A percentile compares a stretch with the other conserved stretches of the same genome.
Evolutionary conservation across 306 rosid genomes (phyloP).

Genomic region (Ormosia emarginata): DNA sequence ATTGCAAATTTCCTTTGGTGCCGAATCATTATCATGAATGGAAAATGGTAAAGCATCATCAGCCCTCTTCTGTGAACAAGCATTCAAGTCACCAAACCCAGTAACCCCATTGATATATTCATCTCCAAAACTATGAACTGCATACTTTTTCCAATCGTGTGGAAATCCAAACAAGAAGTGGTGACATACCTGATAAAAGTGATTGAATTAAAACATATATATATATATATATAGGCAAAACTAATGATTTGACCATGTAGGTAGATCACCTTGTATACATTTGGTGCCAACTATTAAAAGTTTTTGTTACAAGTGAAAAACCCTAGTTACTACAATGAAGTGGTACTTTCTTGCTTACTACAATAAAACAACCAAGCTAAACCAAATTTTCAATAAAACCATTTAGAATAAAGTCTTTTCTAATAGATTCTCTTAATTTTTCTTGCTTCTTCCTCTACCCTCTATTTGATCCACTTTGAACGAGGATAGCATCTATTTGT

Average conservation of each 20-base stretch:
- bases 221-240: background rate
- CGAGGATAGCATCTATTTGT: too few relatives aligned
- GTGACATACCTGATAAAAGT: slow-evolving; percentile 43
- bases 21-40: slow-evolving; percentile 17
- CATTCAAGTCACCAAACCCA: slow-evolving; percentile 24
- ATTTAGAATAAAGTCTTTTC: background rate
- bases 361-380: background rate
- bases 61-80: background rate
- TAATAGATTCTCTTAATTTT: background rate
- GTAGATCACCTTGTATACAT: background rate
- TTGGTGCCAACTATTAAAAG: background rate
- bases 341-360: background rate
- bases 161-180: slow-evolving; percentile 73
- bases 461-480: too few relatives aligned
- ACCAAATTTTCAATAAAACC: background rate
- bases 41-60: slow-evolving; percentile 13
- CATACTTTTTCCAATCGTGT: slow-evolving; percentile 58
- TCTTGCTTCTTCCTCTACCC: background rate
- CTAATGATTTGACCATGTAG: background rate
- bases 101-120: slow-evolving; percentile 6
- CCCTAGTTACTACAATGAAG: background rate
- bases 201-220: background rate
- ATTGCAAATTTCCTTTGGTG: slow-evolving; percentile 4
- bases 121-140: slow-evolving; percentile 8
- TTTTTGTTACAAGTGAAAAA: background rate